Evolutionary conservation across 1,284 basidiomycete species (phyloP), one percentile per base, ranked within the genome.

Genomic region (Malassezia yamatoensis): DNA sequence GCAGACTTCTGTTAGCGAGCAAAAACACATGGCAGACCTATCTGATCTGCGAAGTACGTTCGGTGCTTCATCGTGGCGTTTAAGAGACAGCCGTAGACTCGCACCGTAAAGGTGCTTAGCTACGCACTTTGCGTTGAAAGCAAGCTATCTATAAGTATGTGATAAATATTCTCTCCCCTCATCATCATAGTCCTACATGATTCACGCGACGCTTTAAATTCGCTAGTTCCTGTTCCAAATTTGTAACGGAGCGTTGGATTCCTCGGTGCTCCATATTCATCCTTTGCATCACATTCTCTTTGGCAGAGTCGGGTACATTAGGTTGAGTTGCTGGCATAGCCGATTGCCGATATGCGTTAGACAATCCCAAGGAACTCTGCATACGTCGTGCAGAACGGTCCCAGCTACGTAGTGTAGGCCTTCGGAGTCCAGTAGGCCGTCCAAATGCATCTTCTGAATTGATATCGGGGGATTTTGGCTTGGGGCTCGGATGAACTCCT

Each of bases 341-440:
- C 5, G 21, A 18, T 2, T 58, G 46, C n/a, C 51, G 55, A 32
- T 53, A 58, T 29, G 37, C 24, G 8, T 51, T 51, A 9, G 43
- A 47, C 18, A 58, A 46, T 13, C 55, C 55, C 12, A 58, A 48
- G 15, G 55, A 41, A 38, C 50, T 53, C 44, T 53, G 55, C 55
- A 58, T 52, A n/a, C 55, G 55, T n/a, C 55, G 55, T 8, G 55
- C 36, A 18, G 37, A 21, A 15, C 35, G 37, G 13, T 50, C 49
- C 35, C 35, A 37, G 29, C 24, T 33, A 33, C 37, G 49, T 33
- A 50, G 38, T n/a, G 42, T 32, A n/a, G 29, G 47, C 12, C 39
- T 41, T 36, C 20, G 20, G 10, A 58, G 50, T n/a, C 37, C 38
- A 10, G 55, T 49, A 37, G 50, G 45, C 10, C 46, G 38, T 15